Evolutionary conservation across 805 yeast species (phyloP).

Genomic region (Candida vartiovaarae): DNA sequence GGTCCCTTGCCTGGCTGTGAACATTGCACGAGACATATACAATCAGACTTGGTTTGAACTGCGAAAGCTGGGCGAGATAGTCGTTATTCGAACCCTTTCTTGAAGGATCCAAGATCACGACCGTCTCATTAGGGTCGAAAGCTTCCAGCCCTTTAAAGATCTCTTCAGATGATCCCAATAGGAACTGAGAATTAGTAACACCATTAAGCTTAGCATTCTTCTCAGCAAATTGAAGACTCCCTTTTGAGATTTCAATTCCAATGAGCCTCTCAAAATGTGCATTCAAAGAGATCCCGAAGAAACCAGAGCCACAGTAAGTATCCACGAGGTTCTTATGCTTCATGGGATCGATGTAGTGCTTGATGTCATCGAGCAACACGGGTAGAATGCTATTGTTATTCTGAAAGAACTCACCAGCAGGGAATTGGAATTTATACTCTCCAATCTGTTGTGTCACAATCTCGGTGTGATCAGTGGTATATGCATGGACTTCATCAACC

Average conservation of each 20-base stretch:
- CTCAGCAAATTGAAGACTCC: slow-evolving; percentile 79
- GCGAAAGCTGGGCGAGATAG: slow-evolving; percentile 78
- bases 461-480: slow-evolving; percentile 70
- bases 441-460: slow-evolving; percentile 67
- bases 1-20: slow-evolving; percentile 94
- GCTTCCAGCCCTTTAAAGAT: slow-evolving; percentile 57
- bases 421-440: slow-evolving; percentile 71
- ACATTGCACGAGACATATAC: slow-evolving; percentile 94
- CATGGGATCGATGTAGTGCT: slow-evolving; percentile 46
- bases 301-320: slow-evolving; percentile 94
- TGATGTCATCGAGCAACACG: slow-evolving; percentile 68
- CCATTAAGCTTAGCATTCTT: slow-evolving; percentile 68
- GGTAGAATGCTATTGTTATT: slow-evolving; percentile 92
- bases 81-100: slow-evolving; percentile 90
- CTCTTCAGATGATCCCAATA: slow-evolving; percentile 87
- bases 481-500: slow-evolving; percentile 32
- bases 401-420: slow-evolving; percentile 96
- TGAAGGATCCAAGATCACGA: slow-evolving; percentile 92
- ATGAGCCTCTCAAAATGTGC: slow-evolving; percentile 64
- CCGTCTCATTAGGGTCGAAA: slow-evolving; percentile 57
- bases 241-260: slow-evolving; percentile 92
- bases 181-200: slow-evolving; percentile 67
- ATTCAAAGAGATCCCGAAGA: slow-evolving; percentile 81
- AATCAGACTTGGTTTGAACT: slow-evolving; percentile 70
- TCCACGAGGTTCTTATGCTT: slow-evolving; percentile 67